Evolutionary conservation across 768 basidiomycete genomes (phyloP), one percentile per base, ranked within the genome.

Genomic region (Suillus clintonianus): DNA sequence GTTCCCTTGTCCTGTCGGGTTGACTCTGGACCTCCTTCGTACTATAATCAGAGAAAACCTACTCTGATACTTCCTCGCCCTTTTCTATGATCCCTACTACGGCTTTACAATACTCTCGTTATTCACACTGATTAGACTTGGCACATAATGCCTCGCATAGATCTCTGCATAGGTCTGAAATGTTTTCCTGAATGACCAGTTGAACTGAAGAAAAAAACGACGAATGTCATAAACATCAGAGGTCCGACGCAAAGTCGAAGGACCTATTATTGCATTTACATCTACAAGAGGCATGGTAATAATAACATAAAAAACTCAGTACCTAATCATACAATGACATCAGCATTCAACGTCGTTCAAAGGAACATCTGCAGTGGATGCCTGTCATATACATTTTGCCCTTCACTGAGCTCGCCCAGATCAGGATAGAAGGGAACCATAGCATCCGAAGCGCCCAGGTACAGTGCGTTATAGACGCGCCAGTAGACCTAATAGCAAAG

Each of bases 401-500:
- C 90, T 79, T 99, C 96, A 65, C 89, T 94, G 60, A 97, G 81
- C 72, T 97, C 95, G 3, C 91, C 84, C 24, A 98, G 81, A 71
- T 96, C 93, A 30, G 97, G 94, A 74, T 95, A 97, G 81, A 95
- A 97, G 0, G 96, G 95, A 8, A 98, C 96, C 78, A 99, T 82
- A 5, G 97, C 89, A 71, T 99, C 96, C 48, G 87, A 75, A 1
- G 95, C 91, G 34, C 96, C 95, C 36, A 98, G 85, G 73, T 98
- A 98, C 53, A 97, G 78, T 36, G 95, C 88, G 77, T 97, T 98
- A 81, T 99, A 99, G 65, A 97, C 81, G 43, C 95, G 86, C 97
- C 97, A 99, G 75, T 98, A 99, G 3, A 86, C 84, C 83, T 85
- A 63, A 22, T 63, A 11, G 32, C 7, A 36, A 64, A 51, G n/a